A percentile compares a stretch with the other conserved stretches of the same genome.
Conservation (phyloP, 2,329 filamentous ascomycete species). For the Fusarium irregulare region DNA sequence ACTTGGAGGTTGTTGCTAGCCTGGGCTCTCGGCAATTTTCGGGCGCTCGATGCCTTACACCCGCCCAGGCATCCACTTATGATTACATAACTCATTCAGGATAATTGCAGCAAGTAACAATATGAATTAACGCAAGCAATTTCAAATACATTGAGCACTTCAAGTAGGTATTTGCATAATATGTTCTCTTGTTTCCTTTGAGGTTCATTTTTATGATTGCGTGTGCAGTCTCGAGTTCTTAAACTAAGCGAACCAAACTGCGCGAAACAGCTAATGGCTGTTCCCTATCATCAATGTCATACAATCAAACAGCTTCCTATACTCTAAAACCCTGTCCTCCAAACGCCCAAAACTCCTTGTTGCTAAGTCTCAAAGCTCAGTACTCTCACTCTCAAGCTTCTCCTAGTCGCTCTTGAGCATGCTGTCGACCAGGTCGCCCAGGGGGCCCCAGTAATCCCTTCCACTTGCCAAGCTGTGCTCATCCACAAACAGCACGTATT, state of each 20-base stretch:
- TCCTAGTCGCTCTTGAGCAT: conserved; percentile 91
- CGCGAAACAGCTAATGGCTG: conserved; percentile 16
- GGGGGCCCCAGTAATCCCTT: conserved; percentile 96
- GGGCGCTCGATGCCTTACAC: conserved; percentile 54
- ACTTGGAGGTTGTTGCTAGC: conserved; percentile 50
- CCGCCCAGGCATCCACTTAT: conserved; percentile 53
- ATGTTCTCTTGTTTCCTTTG: neutral
- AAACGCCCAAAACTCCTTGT: conserved; percentile 40
- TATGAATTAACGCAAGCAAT: neutral
- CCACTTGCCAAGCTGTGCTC: conserved; percentile 93
- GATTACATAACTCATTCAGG: conserved; percentile 46
- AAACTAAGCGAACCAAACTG: neutral
- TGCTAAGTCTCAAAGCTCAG: conserved; percentile 17
- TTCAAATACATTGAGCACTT: neutral
- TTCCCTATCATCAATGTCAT: conserved; percentile 37
- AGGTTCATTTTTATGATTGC: neutral
- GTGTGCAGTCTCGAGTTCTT: neutral
- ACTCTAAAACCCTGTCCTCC: conserved; percentile 12
- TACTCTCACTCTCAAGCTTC: conserved; percentile 24
- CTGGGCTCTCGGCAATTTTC: conserved; percentile 56
- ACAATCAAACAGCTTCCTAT: conserved; percentile 32
- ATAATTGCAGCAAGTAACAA: neutral
- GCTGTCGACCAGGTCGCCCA: conserved; percentile 96
- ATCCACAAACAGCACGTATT: conserved; percentile 98
- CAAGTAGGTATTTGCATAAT: neutral